Evolutionary conservation across 2,329 filamentous ascomycete species (phyloP), one percentile per base, ranked within the genome.

Genomic region (Monosporascus sp.): DNA sequence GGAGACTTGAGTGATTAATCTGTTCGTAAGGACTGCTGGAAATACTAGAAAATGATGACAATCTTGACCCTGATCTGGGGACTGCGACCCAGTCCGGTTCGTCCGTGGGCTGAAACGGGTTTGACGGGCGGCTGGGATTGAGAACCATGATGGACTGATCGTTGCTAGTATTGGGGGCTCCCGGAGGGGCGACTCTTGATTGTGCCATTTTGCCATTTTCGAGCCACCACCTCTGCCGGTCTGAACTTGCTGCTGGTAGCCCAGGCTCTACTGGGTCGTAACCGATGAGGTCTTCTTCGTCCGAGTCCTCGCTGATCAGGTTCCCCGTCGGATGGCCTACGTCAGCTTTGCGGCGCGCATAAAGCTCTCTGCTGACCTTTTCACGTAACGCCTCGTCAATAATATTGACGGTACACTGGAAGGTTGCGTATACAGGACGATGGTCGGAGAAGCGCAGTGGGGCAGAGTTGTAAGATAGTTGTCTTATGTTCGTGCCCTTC

Each of bases 361-460:
- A 97, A 11, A 97, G 76, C 50, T 87, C 79, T 35, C 81, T 81
- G 64, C 87, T 89, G 47, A 97, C 83, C 4, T 75, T 72, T 56
- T 92, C 86, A 60, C 89, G 90, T 50, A 79, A 74, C 24, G 71
- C 73, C 67, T 96, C 89, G 60, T 99, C 82, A 11, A 97, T 76
- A 45, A 94, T 85, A 59, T 78, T 92, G 50, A 97, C 87, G 1
- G 79, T 83, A 70, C 92, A 95, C 60, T 90, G 82, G 66, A 99
- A 99, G 0, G 85, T 84, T 14, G 90, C 92, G 71, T 90, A 97
- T 0, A 99, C 93, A 2, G 94, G 94, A n/a, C 92, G 83, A 70
- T 99, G 94, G 66, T 99, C 94, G 0, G 94, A 99, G 68, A 97
- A 96, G 14, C 81, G 83, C 37, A 99, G 76, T 31, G 90, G 86